Evolutionary conservation across 306 rosid species (phyloP), one percentile per base, ranked within the genome.

Genomic region (Pyrus communis): DNA sequence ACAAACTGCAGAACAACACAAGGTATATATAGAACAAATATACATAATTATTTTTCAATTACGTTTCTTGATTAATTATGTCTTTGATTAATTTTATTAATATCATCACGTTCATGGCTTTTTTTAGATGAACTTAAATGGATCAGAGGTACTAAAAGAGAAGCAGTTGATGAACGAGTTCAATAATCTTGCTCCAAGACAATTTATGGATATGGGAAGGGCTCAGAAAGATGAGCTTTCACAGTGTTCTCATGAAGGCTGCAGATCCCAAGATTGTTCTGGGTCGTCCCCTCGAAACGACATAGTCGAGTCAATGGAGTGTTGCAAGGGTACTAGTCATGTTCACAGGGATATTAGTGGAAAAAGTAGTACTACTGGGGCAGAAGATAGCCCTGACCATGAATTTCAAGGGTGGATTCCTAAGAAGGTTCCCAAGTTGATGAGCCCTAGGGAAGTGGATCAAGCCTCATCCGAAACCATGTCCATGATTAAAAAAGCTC

Each of bases 401-500:
- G 78, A 42, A 59, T 38, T 46, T 13, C 58, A 54, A 70, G 76
- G 82, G 22, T 71, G 86, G 81, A 72, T 59, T 13, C 78, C 89
- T 40, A 79, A 76, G 80, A 83, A 79, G 74, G 79, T 76, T 49
- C 77, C 86, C 7, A 86, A 75, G 63, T 66, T 82, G 67, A 85
- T 79, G 62, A 85, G 35, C 75, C 45, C 77, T 31, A 71, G 40
- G 0, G 74, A 51, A 11, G 82, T 40, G 18, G 82, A 87, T 30
- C 87, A 77, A 61, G 46, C 78, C 10, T 79, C 94, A 4, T 42
- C 58, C 2, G 89, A 84, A 71, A 78, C 89, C 75, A 77, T 87
- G 69, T 82, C 91, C 58, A 86, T 87, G 83, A 81, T 87, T 45
- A 88, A 81, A 80, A 90, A 90, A 75, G 87, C 90, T 18, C 87